phyloP scores from a whole-genome alignment of 106 monocot genomes.

The Acanthochlamys bracteata region DNA sequence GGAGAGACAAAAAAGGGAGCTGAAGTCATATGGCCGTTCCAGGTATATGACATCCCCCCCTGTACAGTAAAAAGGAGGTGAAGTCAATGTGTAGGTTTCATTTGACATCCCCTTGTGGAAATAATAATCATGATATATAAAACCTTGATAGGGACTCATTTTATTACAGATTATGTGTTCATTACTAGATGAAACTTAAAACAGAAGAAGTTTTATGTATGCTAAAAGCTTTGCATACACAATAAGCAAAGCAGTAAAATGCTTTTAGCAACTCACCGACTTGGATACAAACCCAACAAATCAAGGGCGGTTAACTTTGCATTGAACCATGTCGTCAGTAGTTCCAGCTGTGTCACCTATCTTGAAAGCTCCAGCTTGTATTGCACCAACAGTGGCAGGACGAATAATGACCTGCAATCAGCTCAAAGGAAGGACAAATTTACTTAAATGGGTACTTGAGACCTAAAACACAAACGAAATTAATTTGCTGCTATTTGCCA shows the following conservation, averaged over 20 bases:
- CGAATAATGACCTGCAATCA: constrained; percentile 77
- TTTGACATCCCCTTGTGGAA: constrained; percentile 93
- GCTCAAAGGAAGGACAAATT: background rate
- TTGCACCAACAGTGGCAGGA: constrained; percentile 96
- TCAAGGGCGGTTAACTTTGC: constrained; percentile 96
- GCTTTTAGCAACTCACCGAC: constrained; percentile 44
- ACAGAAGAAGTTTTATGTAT: background rate
- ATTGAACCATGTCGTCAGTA: constrained; percentile 90
- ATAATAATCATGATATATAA: background rate
- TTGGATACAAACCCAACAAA: constrained; percentile 99
- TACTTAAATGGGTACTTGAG: background rate
- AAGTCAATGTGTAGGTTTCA: constrained; percentile 88
- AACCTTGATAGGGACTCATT: too few species aligned
- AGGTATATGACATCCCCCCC: too few species aligned
- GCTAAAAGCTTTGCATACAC: background rate
- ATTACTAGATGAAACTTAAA: too few species aligned
- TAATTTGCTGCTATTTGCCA: background rate
- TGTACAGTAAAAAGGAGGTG: too few species aligned
- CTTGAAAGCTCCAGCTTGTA: constrained; percentile 99
- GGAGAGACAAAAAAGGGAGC: too few species aligned
- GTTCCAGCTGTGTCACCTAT: constrained; percentile 99
- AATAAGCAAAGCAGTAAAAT: background rate
- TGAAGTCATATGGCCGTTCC: too few species aligned
- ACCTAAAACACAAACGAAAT: background rate
- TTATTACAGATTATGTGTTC: too few species aligned